Evolutionary conservation across 2,329 filamentous ascomycete species (phyloP), one percentile per base, ranked within the genome.

Genomic region (Calcarisporium arbuscula): DNA sequence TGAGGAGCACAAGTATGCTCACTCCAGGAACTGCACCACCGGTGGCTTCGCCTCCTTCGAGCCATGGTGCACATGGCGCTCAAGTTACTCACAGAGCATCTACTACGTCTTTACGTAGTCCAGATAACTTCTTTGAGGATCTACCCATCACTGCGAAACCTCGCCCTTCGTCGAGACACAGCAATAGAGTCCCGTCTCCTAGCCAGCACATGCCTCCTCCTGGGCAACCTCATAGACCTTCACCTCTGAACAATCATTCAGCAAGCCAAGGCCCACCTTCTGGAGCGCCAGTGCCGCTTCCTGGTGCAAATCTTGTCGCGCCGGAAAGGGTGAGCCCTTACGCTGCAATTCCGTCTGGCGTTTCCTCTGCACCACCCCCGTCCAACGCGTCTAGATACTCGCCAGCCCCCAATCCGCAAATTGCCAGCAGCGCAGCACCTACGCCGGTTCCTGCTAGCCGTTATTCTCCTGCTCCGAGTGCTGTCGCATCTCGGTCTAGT

Each of bases 51-150:
- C 32, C 56, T 47, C 16, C 48, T 32, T 23, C 47, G 43, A 28
- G 45, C 27, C 56, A 61, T 17, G 47, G 56, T 20, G 50, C 48
- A 15, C 59, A 63, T 41, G 50, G 49, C 2, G 51, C 52, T 2
- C 39, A 54, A 1, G 39, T 46, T 19, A 49, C 44, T 5, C 52
- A 54, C 19, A 67, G 63, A 30, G 43, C 60, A 4, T 47, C 58
- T 30, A 44, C 58, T 38, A 50, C 57, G 37, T 33, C 60, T 49
- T 41, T 58, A 44, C 56, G 53, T 8, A 54, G 53, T 20, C 69
- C 73, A 41, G 58, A 67, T 23, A 77, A 72, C 46, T 90, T 90
- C 54, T 90, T 88, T 45, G 85, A 89, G 57, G 85, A 90, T 35
- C 65, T 90, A 16, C 85, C 85, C 2, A 57, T 82, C 33, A 58